Evolutionary conservation across 2,329 filamentous ascomycete species (phyloP).

Genomic region (Zymoseptoria passerinii): DNA sequence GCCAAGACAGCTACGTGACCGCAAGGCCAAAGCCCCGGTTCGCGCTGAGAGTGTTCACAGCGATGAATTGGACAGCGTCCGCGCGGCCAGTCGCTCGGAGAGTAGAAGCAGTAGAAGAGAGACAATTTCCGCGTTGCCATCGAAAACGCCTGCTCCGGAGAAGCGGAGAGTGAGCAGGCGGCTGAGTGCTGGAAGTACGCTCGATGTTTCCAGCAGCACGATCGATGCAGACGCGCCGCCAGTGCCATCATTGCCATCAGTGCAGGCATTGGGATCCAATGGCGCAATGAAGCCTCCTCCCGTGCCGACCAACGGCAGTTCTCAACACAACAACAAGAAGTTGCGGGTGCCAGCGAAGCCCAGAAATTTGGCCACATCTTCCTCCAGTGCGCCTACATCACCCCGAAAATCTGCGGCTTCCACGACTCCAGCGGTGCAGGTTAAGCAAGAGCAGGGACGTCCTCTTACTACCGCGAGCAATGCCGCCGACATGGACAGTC

Average conservation of each 20-base stretch:
- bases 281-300: conserved; percentile 26
- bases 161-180: conserved; percentile 22
- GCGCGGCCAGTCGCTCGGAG: conserved; percentile 14
- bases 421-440: not conserved
- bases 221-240: conserved; percentile 14
- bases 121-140: conserved; percentile 34
- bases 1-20: conserved; percentile 53
- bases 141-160: conserved; percentile 22
- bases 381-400: conserved; percentile 29
- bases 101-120: conserved; percentile 21
- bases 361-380: conserved; percentile 3
- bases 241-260: conserved; percentile 16
- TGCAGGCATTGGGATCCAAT: conserved; percentile 5
- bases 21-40: conserved; percentile 15
- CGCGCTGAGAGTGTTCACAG: conserved; percentile 20
- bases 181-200: conserved; percentile 26
- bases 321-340: conserved; percentile 22
- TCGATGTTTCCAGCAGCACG: conserved; percentile 22
- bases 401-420: conserved; percentile 13
- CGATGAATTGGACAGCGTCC: conserved; percentile 18
- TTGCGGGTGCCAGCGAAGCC: conserved; percentile 18
- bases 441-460: not conserved
- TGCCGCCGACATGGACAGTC: conserved; percentile 39
- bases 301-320: conserved; percentile 6
- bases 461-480: not conserved